These are phyloP conservation scores for Leishmania lainsoni DNA, from an alignment of 208 protist species.

Conservation along the genomic window DNA sequence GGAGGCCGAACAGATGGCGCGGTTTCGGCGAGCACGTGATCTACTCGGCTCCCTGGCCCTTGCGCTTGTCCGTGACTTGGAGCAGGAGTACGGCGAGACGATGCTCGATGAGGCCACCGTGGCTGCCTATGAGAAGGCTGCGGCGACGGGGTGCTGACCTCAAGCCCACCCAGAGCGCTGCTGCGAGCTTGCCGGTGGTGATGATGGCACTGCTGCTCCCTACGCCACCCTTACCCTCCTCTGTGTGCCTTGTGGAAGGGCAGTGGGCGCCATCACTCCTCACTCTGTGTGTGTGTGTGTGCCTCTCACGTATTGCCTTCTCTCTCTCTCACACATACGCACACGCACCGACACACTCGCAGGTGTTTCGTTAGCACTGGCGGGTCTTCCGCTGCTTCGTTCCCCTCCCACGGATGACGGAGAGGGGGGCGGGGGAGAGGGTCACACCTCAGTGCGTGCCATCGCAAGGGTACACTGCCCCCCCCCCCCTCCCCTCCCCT, in stretches of 20 bases:
- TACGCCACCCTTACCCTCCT: not conserved
- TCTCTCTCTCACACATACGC: not conserved
- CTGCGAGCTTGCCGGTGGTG: not conserved
- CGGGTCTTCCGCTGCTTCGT: not conserved
- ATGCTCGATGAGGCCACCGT: constrained; percentile 33
- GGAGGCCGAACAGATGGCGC: constrained; percentile 36
- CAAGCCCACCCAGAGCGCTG: not conserved
- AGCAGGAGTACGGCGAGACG: constrained; percentile 61
- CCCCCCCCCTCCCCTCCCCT: not conserved
- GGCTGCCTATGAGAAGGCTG: constrained; percentile 4
- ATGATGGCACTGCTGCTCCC: not conserved
- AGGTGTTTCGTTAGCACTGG: not conserved
- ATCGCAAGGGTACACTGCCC: not conserved
- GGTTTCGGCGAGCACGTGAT: constrained; percentile 54
- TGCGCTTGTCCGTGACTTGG: constrained; percentile 54
- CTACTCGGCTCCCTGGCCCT: constrained; percentile 37
- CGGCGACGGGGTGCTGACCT: not conserved
- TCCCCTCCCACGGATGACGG: not conserved
- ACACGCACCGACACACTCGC: not conserved
- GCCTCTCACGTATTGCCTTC: not conserved
- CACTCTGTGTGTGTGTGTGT: too few relatives aligned
- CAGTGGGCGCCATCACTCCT: not conserved
- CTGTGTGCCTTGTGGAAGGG: not conserved
- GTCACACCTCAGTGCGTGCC: too few relatives aligned
- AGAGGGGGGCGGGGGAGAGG: too few relatives aligned